Percentiles rank a stretch among this genome's conserved stretches.
These are phyloP conservation scores for Vitis hybrid DNA, from an alignment of 177 flowering plant species.

Conservation along the genomic window DNA sequence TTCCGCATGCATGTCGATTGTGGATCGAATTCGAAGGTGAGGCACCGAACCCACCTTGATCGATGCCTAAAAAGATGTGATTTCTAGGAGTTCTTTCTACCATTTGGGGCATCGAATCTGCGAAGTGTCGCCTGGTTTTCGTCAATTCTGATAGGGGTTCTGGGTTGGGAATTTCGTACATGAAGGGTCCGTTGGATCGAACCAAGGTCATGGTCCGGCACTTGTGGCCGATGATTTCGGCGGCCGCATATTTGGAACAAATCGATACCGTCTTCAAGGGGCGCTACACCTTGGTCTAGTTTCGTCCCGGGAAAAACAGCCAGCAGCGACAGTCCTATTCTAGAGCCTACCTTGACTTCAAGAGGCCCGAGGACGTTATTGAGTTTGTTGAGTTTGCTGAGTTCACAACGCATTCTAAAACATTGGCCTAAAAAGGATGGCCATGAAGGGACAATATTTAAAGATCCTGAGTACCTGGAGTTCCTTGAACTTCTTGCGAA, in stretches of 20 bases:
- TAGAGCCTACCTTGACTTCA: slow-evolving; percentile 80
- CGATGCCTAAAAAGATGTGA: slow-evolving; percentile 17
- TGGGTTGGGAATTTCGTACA: slow-evolving; percentile 13
- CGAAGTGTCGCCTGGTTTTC: no score
- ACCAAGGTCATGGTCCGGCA: slow-evolving; percentile 89
- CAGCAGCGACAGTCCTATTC: slow-evolving; percentile 51
- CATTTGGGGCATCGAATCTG: not conserved
- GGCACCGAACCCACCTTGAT: slow-evolving; percentile 10
- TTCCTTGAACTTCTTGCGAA: slow-evolving; percentile 79
- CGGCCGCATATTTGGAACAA: slow-evolving; percentile 55
- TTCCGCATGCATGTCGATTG: slow-evolving; percentile 17
- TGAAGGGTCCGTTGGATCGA: slow-evolving; percentile 80
- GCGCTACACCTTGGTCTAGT: slow-evolving; percentile 68
- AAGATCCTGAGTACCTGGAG: slow-evolving; percentile 88
- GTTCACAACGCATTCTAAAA: slow-evolving; percentile 88
- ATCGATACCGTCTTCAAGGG: slow-evolving; percentile 58
- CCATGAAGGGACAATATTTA: slow-evolving; percentile 81
- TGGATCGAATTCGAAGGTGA: slow-evolving; percentile 11
- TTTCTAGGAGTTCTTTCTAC: not conserved
- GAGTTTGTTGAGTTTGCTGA: slow-evolving; percentile 90
- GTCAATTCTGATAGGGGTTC: not conserved
- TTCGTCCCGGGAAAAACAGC: slow-evolving; percentile 73
- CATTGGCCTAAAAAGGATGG: slow-evolving; percentile 74
- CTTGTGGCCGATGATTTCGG: slow-evolving; percentile 73
- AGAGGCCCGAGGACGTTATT: slow-evolving; percentile 71